Base-by-base conservation (phyloP, 2,329 filamentous ascomycete species). In the Curvularia verruculosa region DNA sequence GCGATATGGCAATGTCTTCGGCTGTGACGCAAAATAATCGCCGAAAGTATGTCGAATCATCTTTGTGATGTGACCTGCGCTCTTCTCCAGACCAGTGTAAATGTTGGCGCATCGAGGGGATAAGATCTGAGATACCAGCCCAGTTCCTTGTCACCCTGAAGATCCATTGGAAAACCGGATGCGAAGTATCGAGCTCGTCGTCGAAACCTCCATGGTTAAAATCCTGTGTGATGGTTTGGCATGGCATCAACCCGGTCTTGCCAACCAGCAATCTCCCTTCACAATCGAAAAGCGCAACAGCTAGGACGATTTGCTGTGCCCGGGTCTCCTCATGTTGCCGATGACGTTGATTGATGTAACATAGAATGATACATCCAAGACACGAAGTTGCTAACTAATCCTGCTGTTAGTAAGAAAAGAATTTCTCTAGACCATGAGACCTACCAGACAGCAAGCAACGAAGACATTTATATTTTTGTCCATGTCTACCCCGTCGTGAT, bases 91-190 rank as follows among this genome's bases (percentile, higher is more conserved):
- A 65, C 26, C 58, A 49, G 59, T 95, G 90, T 56, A 96, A 76
- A 64, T 95, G 90, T 37, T 81, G 82, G 52, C 84, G 83, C 89
- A 96, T 96, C 40, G 84, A 84, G 6, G 85, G 84, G 23, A 96
- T 81, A 5, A 95, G 80, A 43, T 86, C 84, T 52, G 82, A 82
- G 24, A 96, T 83, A 39, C 85, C 84, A 7, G 78, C 72, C 92
- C 92, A 96, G 73, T 92, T 89, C 56, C 87, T 84, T 6, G 90
- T 91, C 2, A 91, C 90, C 54, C 90, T 85, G 71, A 90, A 96
- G 68, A 95, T 88, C 92, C 92, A 96, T 48, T 92, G 86, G 75
- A 95, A 96, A 1, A 93, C 86, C 0, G 90, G 86, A 70, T 96
- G 91, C 0, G 86, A 85, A 23, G 87, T 87, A 54, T 87, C 87